These are phyloP conservation scores for Alternaria atra DNA, from an alignment of 2,329 filamentous ascomycete genomes.

Conservation along the genomic window DNA sequence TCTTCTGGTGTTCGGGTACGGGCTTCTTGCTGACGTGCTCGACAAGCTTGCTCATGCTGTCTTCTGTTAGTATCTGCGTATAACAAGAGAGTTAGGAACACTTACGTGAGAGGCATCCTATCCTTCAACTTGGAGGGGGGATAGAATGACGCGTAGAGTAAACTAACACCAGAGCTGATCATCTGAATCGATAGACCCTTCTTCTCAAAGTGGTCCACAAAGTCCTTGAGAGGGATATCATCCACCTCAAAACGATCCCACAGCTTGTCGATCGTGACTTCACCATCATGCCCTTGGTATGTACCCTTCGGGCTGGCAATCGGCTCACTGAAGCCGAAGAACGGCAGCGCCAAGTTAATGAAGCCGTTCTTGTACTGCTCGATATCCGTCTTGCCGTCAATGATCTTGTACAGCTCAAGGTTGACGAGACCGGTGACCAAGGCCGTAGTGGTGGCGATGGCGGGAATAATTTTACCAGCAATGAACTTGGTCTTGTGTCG, in stretches of 20 bases:
- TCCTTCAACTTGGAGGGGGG: constrained; percentile 84
- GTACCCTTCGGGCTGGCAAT: constrained; percentile 92
- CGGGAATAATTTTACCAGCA: constrained; percentile 98
- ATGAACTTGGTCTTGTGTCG: constrained; percentile 99
- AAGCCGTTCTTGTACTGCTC: constrained; percentile 99
- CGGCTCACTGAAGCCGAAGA: constrained; percentile 98
- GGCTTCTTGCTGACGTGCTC: constrained; percentile 91
- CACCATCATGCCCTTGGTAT: constrained; percentile 79
- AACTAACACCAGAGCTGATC: constrained; percentile 95
- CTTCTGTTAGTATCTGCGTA: constrained; percentile 30
- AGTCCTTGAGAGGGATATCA: constrained; percentile 83
- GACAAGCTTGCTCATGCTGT: constrained; percentile 85
- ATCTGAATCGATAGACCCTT: constrained; percentile 85
- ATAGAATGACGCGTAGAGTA: constrained; percentile 95
- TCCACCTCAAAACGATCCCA: constrained; percentile 97
- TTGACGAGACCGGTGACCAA: constrained; percentile 93
- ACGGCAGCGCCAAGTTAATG: constrained; percentile 92
- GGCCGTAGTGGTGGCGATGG: constrained; percentile 96
- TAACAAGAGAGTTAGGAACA: constrained; percentile 29
- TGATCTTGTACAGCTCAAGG: constrained; percentile 93
- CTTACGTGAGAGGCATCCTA: constrained; percentile 74
- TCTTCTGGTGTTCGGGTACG: constrained; percentile 89
- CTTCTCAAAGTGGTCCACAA: constrained; percentile 81
- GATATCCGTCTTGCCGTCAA: constrained; percentile 95
- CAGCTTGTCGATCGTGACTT: constrained; percentile 89